Base-by-base conservation (phyloP, 2,329 filamentous ascomycete species). In the Pseudofabraea citricarpa region DNA sequence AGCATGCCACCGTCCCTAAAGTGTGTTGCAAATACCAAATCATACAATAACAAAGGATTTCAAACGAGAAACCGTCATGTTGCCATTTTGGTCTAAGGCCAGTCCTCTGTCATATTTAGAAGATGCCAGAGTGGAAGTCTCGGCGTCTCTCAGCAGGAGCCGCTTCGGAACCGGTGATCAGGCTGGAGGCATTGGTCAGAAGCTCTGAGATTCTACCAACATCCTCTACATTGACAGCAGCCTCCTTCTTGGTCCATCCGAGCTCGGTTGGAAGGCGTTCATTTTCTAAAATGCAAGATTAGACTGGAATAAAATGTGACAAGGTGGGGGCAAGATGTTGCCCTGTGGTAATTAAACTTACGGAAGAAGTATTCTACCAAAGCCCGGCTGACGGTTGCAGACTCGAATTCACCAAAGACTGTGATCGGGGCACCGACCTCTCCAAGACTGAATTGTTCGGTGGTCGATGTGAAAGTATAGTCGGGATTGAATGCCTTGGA, bases 391-490 rank as follows among this genome's bases (percentile, higher is more conserved):
- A 72, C 73, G 0, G 63, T 71, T 0, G 58, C 65, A 1, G 56
- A 38, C 0, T 57, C 45, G 4, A 65, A 56, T 50, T 75, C 66
- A 1, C 75, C 74, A 38, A 78, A 71, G 0, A 64, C 67, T 13
- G 75, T 60, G n/a, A 77, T 62, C 1, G 69, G 70, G 3, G 73
- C 73, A 4, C 68, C 64, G 0, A 74, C 52, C 59, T 78, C 74
- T 5, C 74, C 74, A 1, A 72, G 54, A 45, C 68, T 73, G 47
- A 77, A 77, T 7, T 58, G 44, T 45, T 73, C 66, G 0, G 59
- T 67, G 0, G 53, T 57, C 0, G 58, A 47, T 0, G 67, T 69
- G 60, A 78, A 71, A 0, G 54, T 65, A 52, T 74, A 78, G 0
- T 61, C 63, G 0, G 74, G 72, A 50, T 78, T 78, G 38, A 54